Conservation (phyloP, 2,329 filamentous ascomycete genomes). For the Hyphodiscus sp. region DNA sequence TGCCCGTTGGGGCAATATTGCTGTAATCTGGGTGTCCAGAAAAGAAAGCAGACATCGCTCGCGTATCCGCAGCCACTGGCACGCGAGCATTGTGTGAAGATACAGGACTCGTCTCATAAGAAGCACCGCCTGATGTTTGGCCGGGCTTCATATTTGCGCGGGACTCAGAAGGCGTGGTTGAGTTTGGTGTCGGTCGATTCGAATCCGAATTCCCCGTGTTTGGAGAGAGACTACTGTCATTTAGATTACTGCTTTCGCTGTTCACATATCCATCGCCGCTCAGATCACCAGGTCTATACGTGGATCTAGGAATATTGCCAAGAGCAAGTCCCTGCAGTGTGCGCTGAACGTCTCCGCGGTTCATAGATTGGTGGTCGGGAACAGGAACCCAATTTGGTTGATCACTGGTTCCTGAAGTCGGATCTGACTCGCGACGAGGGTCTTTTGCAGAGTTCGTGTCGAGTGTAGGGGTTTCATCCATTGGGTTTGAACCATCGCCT, state of each 20-base stretch:
- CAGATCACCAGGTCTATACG: conserved; percentile 19
- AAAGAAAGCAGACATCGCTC: conserved; percentile 30
- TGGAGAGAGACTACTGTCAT: conserved; percentile 21
- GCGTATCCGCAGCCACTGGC: conserved; percentile 27
- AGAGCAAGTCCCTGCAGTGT: conserved; percentile 18
- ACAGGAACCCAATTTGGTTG: conserved; percentile 15
- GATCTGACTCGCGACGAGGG: conserved; percentile 5
- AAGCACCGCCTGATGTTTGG: conserved; percentile 35
- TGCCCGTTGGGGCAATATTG: conserved; percentile 15
- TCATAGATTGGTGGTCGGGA: conserved; percentile 3
- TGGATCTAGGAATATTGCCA: conserved; percentile 6
- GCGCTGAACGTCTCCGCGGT: conserved; percentile 14
- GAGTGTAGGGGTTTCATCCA: conserved; percentile 9
- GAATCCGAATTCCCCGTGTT: conserved; percentile 31
- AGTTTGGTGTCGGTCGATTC: conserved; percentile 53
- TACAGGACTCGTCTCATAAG: conserved; percentile 48
- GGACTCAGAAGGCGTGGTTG: conserved; percentile 43
- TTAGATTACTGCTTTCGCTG: conserved; percentile 36
- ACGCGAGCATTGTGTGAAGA: conserved; percentile 27
- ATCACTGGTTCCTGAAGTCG: conserved; percentile 9
- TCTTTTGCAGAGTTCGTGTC: neutral
- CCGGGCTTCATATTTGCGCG: conserved; percentile 15
- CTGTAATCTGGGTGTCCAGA: conserved; percentile 15
- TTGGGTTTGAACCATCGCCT: conserved; percentile 4
- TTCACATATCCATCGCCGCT: conserved; percentile 33